Conservation (phyloP, 352 stramenopile species). For the Pythium dissimile region DNA sequence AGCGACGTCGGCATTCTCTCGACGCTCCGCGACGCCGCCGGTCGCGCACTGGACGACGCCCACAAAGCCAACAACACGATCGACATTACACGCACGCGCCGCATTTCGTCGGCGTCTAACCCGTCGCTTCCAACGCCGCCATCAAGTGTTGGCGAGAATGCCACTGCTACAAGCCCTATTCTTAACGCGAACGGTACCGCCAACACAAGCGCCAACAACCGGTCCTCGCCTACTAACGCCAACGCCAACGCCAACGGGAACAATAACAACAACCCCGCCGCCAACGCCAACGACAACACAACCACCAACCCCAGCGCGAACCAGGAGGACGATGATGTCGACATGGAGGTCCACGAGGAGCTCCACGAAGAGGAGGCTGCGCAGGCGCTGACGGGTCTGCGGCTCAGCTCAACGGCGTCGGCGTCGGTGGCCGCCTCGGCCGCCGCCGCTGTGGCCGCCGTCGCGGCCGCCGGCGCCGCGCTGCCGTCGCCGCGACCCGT, state of each 20-base stretch:
- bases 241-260: not conserved
- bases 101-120: slow-evolving; percentile 21
- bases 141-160: not conserved
- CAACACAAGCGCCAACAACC: not conserved
- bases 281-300: not conserved
- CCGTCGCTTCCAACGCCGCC: not conserved
- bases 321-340: not conserved
- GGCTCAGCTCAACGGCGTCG: slow-evolving; percentile 23
- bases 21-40: slow-evolving; percentile 44
- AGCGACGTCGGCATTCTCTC: slow-evolving; percentile 30
- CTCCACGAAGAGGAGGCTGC: slow-evolving; percentile 64
- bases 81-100: slow-evolving; percentile 25
- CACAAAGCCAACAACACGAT: slow-evolving; percentile 9
- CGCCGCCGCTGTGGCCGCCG: slow-evolving; percentile 14
- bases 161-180: no score
- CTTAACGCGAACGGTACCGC: no score
- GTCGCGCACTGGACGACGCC: slow-evolving; percentile 26
- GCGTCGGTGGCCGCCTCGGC: slow-evolving; percentile 16
- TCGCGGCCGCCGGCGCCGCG: slow-evolving; percentile 2
- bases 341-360: slow-evolving; percentile 18
- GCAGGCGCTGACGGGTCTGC: slow-evolving; percentile 69
- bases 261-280: not conserved
- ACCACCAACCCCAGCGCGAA: not conserved
- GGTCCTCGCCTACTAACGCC: not conserved
- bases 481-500: slow-evolving; percentile 12